Evolutionary conservation across 805 yeast genomes (phyloP).

Genomic region (Debaryomyces castellii): DNA sequence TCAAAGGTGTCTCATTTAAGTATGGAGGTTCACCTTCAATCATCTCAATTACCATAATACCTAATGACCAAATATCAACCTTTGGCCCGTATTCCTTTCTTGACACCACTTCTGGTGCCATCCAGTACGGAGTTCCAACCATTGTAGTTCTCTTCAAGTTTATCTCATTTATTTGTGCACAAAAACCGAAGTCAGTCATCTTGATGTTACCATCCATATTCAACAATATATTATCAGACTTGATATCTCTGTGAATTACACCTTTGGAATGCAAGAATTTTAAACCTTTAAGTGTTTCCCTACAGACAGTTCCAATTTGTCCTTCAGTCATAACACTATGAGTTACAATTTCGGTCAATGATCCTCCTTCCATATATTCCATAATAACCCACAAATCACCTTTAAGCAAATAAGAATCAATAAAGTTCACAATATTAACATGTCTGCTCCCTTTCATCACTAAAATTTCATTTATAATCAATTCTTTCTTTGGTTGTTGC

Average conservation of each 20-base stretch:
- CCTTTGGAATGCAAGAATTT: constrained; percentile 87
- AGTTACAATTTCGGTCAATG: constrained; percentile 91
- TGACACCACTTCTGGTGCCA: constrained; percentile 99
- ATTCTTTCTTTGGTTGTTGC: constrained; percentile 92
- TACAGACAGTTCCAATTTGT: constrained; percentile 92
- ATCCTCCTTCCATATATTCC: constrained; percentile 99
- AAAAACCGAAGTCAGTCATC: constrained; percentile 93
- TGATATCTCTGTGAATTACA: constrained; percentile 93
- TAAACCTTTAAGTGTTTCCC: constrained; percentile 86
- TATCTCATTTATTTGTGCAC: constrained; percentile 68
- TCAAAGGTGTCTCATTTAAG: constrained; percentile 90
- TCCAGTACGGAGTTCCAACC: constrained; percentile 99
- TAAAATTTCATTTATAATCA: constrained; percentile 89
- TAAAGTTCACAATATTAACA: constrained; percentile 88
- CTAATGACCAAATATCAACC: constrained; percentile 96
- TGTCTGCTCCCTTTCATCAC: constrained; percentile 94
- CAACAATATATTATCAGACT: constrained; percentile 87
- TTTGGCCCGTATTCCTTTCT: constrained; percentile 95
- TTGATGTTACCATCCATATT: constrained; percentile 86
- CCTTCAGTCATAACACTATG: constrained; percentile 88
- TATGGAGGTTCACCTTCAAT: constrained; percentile 99
- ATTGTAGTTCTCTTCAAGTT: constrained; percentile 90
- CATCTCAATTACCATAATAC: constrained; percentile 98
- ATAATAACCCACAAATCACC: constrained; percentile 94
- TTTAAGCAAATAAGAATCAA: constrained; percentile 75